phyloP scores from a whole-genome alignment of 768 basidiomycete genomes.

The Agaricus sinodeliciosus region DNA sequence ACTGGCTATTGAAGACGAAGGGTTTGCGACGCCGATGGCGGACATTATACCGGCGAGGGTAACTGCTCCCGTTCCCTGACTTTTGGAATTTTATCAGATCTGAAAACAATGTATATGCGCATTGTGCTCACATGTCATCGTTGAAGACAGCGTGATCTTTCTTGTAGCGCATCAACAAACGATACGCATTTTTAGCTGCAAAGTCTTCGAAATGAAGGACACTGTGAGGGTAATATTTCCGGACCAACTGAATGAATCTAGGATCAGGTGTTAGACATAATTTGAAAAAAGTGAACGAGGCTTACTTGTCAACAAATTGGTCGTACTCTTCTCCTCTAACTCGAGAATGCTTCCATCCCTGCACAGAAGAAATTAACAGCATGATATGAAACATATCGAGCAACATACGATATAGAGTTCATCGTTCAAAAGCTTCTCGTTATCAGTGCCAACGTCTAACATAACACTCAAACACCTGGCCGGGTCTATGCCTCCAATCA shows the following conservation, averaged over 20 bases:
- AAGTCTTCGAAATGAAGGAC: slow-evolving; percentile 86
- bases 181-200: slow-evolving; percentile 69
- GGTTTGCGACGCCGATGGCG: slow-evolving; percentile 56
- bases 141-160: slow-evolving; percentile 71
- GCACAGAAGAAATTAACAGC: not conserved
- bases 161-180: slow-evolving; percentile 56
- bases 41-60: slow-evolving; percentile 65
- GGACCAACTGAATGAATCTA: slow-evolving; percentile 72
- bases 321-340: slow-evolving; percentile 72
- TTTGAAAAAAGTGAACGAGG: not conserved
- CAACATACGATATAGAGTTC: slow-evolving; percentile 56
- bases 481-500: slow-evolving; percentile 64
- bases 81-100: slow-evolving; percentile 16
- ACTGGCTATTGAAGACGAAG: slow-evolving; percentile 37
- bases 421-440: slow-evolving; percentile 55
- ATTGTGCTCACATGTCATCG: slow-evolving; percentile 62
- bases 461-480: slow-evolving; percentile 50
- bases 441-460: slow-evolving; percentile 76
- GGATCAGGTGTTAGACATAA: not conserved
- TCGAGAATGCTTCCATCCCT: slow-evolving; percentile 73
- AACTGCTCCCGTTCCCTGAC: slow-evolving; percentile 74
- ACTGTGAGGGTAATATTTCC: slow-evolving; percentile 59
- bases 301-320: slow-evolving; percentile 66
- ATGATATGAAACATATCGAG: not conserved
- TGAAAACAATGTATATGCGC: too few relatives aligned